These are phyloP conservation scores for Capsaspora owczarzaki DNA, from an alignment of 78 protist species.

Conservation along the genomic window DNA sequence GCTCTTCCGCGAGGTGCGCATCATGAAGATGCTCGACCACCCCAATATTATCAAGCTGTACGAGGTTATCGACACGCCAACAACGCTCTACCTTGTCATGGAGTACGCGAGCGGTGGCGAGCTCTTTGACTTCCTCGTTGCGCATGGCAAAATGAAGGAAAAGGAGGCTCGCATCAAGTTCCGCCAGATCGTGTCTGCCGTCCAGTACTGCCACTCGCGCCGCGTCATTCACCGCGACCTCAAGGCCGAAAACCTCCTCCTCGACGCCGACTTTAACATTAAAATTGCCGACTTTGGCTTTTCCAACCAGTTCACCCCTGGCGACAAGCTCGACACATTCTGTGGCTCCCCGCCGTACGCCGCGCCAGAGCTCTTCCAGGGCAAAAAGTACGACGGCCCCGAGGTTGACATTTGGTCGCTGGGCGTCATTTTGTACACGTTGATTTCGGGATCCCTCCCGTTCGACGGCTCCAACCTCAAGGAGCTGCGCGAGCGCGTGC, in stretches of 20 bases:
- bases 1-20: conserved; percentile 66
- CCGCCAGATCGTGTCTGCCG: conserved; percentile 50
- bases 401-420: conserved; percentile 82
- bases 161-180: conserved; percentile 25
- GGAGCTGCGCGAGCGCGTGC: conserved; percentile 83
- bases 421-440: conserved; percentile 79
- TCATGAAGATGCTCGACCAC: conserved; percentile 67
- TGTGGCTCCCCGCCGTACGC: conserved; percentile 75
- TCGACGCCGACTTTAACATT: conserved; percentile 71
- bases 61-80: conserved; percentile 78
- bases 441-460: conserved; percentile 94
- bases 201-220: conserved; percentile 58
- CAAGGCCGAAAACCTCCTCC: conserved; percentile 77
- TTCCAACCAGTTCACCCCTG: conserved; percentile 53
- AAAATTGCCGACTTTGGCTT: conserved; percentile 86
- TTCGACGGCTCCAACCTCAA: conserved; percentile 92
- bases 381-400: conserved; percentile 68
- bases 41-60: conserved; percentile 61
- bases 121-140: conserved; percentile 37
- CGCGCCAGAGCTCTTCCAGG: conserved; percentile 64
- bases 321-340: conserved; percentile 61
- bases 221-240: conserved; percentile 37
- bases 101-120: conserved; percentile 72
- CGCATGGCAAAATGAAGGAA: conserved; percentile 28
- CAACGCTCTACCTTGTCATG: conserved; percentile 50